Evolutionary conservation across 2,329 filamentous ascomycete genomes (phyloP).

Genomic region (Blastomyces gilchristii): DNA sequence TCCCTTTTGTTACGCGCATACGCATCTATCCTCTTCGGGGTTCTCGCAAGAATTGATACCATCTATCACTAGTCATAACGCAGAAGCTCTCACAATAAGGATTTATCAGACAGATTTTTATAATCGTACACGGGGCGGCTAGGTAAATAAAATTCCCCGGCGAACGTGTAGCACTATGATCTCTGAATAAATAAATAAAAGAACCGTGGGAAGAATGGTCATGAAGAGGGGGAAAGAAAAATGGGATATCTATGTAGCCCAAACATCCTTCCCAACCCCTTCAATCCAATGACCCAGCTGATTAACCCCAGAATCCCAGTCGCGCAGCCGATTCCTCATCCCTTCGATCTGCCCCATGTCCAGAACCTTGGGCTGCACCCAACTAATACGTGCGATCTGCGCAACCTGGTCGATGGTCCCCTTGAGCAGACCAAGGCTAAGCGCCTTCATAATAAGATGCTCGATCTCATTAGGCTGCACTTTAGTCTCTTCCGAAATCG

Average conservation of each 20-base stretch:
- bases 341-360: slow-evolving; percentile 91
- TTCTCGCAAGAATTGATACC: background rate
- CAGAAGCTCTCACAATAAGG: background rate
- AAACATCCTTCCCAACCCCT: slow-evolving; percentile 84
- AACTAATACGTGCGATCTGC: slow-evolving; percentile 87
- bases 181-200: background rate
- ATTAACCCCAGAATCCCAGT: slow-evolving; percentile 96
- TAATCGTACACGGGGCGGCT: slow-evolving; percentile 1
- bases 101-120: background rate
- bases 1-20: background rate
- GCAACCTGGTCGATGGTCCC: slow-evolving; percentile 96
- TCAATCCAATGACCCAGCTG: slow-evolving; percentile 97
- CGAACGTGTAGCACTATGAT: background rate
- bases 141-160: background rate
- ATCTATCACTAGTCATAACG: background rate
- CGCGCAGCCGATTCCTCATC: slow-evolving; percentile 76
- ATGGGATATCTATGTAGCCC: slow-evolving; percentile 57
- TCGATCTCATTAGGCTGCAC: slow-evolving; percentile 87
- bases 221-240: background rate
- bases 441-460: slow-evolving; percentile 97
- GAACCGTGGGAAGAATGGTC: background rate
- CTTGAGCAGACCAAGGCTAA: slow-evolving; percentile 78
- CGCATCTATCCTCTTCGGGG: background rate
- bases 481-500: slow-evolving; percentile 86
- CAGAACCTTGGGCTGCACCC: slow-evolving; percentile 97